phyloP scores from a whole-genome alignment of 352 stramenopile genomes.

The Nothophytophthora sp. region DNA sequence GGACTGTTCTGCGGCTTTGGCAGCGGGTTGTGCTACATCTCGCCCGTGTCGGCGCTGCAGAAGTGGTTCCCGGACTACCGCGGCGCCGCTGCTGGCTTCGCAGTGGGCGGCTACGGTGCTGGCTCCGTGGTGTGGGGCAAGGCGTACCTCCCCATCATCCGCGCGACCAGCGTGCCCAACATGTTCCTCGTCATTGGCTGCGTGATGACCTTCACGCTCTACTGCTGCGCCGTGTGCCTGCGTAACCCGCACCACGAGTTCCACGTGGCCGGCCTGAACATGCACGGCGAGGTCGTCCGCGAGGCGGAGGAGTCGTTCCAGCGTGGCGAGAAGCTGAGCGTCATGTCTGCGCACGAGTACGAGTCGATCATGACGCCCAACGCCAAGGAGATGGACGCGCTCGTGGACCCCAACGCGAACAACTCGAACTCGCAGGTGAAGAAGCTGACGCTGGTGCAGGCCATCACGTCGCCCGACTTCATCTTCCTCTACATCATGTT shows the following conservation, averaged over 20 bases:
- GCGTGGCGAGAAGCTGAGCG: constrained; percentile 40
- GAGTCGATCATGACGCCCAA: constrained; percentile 43
- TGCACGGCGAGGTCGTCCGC: constrained; percentile 51
- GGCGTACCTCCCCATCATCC: constrained; percentile 58
- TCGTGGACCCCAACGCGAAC: constrained; percentile 15
- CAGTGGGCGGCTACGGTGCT: constrained; percentile 61
- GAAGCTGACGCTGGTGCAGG: constrained; percentile 53
- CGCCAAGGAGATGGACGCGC: constrained; percentile 30
- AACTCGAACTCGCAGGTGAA: constrained; percentile 37
- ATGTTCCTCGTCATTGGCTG: constrained; percentile 56
- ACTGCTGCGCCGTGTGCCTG: constrained; percentile 40
- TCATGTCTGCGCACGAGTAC: constrained; percentile 46
- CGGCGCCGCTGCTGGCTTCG: constrained; percentile 66
- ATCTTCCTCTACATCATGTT: constrained; percentile 77
- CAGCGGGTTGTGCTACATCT: constrained; percentile 76
- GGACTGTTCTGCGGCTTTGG: constrained; percentile 65
- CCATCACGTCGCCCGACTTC: constrained; percentile 57
- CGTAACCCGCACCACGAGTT: constrained; percentile 52
- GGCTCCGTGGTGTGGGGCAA: constrained; percentile 72
- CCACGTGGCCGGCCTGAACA: constrained; percentile 51
- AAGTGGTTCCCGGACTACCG: constrained; percentile 84
- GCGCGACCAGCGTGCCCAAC: constrained; percentile 41
- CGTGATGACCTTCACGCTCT: constrained; percentile 42
- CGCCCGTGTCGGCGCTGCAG: constrained; percentile 68
- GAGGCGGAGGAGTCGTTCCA: constrained; percentile 34